Base-by-base conservation (phyloP, 2,329 filamentous ascomycete species). In the Hypoxylon sp. region DNA sequence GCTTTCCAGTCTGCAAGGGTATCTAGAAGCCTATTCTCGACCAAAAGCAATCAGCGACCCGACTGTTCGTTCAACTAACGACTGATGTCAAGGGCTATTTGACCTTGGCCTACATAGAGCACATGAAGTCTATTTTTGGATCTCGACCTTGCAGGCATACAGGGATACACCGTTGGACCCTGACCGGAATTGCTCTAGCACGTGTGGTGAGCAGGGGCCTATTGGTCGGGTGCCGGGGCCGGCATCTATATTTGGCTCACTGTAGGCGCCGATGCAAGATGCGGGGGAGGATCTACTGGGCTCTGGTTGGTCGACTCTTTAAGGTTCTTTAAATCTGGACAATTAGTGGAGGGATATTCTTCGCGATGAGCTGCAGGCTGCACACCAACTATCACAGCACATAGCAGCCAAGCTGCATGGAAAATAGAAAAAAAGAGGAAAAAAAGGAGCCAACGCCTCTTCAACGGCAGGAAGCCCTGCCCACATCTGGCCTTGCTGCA, bases 221-320 rank as follows among this genome's bases (percentile, higher is more conserved):
- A 52, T 17, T 60, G 62, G 59, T 52, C 59, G 50, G 55, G 55
- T 42, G 24, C 51, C 27, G 58, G 39, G 56, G 51, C 65, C 56
- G 65, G 56, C 44, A 65, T 42, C 60, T 71, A 69, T 71, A 69
- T 71, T 71, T 71, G 66, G 69, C 27, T 67, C 44, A 61, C 35
- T 47, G 59, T 71, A 71, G 61, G 52, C 69, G 69, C 69, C 69
- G 60, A 65, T 51, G 48, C 50, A 57, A 60, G 61, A 63, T 69
- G 66, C 66, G 66, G 69, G 65, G 66, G 63, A 67, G 32, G 37
- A 56, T 27, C 24, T 53, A 2, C 2, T 53, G 6, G 15, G 1
- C 10, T 62, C 39, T 71, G 66, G 37, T 68, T 70, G 68, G 68
- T 47, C n/a, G 19, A 51, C 8, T 15, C 7, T 62, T 62, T 5